phyloP scores from a whole-genome alignment of 2,329 filamentous ascomycete genomes.

The Tolypocladium capitatum region DNA sequence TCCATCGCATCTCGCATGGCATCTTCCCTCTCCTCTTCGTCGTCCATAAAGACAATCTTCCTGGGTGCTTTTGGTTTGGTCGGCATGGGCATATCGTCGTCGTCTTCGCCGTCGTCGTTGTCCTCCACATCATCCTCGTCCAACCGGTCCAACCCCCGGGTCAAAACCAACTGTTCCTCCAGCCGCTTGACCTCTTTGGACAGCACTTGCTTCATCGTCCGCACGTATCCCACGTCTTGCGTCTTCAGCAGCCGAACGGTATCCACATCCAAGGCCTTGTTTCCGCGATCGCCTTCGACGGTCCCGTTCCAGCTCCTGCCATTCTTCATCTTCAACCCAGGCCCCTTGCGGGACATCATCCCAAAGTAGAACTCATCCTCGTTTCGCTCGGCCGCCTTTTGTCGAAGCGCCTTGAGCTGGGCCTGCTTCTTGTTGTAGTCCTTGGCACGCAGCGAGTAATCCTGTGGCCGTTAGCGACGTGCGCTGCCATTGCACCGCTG shows the following conservation, averaged over 20 bases:
- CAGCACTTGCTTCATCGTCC: conserved; percentile 47
- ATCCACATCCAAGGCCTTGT: conserved; percentile 40
- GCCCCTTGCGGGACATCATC: conserved; percentile 50
- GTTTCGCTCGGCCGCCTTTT: conserved; percentile 52
- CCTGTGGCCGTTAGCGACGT: conserved; percentile 21
- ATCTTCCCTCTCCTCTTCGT: conserved; percentile 22
- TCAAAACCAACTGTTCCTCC: conserved; percentile 39
- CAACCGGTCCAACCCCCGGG: conserved; percentile 21
- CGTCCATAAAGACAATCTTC: conserved; percentile 40
- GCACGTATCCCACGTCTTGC: conserved; percentile 52
- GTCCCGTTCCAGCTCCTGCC: conserved; percentile 42
- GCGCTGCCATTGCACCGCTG: not conserved
- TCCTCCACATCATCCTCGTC: conserved; percentile 21
- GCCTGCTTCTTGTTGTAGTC: conserved; percentile 55
- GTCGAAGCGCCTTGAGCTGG: conserved; percentile 42
- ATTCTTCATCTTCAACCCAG: conserved; percentile 33
- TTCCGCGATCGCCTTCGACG: conserved; percentile 44
- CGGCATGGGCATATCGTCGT: conserved; percentile 17
- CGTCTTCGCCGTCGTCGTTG: conserved; percentile 17
- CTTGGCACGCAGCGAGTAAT: conserved; percentile 51
- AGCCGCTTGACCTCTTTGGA: conserved; percentile 42
- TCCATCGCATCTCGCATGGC: conserved; percentile 15
- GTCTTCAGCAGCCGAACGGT: conserved; percentile 53
- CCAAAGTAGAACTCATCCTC: conserved; percentile 63
- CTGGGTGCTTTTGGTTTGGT: conserved; percentile 20